These are phyloP conservation scores for Eleusine indica DNA, from an alignment of 176 grass and related monocot species.

Conservation along the genomic window DNA sequence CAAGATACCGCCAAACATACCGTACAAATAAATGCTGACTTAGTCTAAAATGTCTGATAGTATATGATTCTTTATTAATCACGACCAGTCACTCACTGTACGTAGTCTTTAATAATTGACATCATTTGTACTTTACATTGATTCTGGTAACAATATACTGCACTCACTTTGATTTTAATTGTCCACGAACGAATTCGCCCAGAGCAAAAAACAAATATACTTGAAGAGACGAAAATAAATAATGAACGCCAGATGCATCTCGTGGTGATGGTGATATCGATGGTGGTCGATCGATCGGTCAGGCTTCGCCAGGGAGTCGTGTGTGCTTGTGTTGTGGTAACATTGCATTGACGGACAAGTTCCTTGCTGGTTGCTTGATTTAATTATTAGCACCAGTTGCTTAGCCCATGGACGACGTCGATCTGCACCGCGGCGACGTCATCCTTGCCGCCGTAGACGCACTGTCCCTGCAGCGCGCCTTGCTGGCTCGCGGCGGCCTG, in stretches of 20 bases:
- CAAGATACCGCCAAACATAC: constrained; percentile 41
- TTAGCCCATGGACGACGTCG: constrained; percentile 46
- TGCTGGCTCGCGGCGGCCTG: constrained; percentile 43
- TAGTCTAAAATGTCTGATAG: neutral
- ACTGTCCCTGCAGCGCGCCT: constrained; percentile 42
- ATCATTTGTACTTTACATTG: constrained; percentile 43
- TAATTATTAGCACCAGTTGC: constrained; percentile 53
- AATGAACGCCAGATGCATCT: constrained; percentile 1
- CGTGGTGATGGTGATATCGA: neutral
- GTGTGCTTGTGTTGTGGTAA: neutral
- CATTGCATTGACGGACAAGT: neutral
- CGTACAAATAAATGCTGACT: neutral
- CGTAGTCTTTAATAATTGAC: constrained; percentile 26
- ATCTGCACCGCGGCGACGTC: constrained; percentile 42
- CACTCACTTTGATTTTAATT: constrained; percentile 9
- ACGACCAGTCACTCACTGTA: constrained; percentile 21
- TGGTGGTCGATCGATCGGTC: neutral
- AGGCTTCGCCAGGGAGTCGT: constrained; percentile 13
- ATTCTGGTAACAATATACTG: constrained; percentile 15
- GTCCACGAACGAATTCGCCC: constrained; percentile 12
- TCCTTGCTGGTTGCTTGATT: constrained; percentile 1
- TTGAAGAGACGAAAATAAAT: neutral
- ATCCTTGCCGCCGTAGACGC: constrained; percentile 45
- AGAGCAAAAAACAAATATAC: constrained; percentile 7
- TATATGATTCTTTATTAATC: constrained; percentile 46